Percentiles rank a stretch among this genome's conserved stretches.
phyloP scores from a whole-genome alignment of 2,329 filamentous ascomycete species.

The Arthrobotrys sinensis region DNA sequence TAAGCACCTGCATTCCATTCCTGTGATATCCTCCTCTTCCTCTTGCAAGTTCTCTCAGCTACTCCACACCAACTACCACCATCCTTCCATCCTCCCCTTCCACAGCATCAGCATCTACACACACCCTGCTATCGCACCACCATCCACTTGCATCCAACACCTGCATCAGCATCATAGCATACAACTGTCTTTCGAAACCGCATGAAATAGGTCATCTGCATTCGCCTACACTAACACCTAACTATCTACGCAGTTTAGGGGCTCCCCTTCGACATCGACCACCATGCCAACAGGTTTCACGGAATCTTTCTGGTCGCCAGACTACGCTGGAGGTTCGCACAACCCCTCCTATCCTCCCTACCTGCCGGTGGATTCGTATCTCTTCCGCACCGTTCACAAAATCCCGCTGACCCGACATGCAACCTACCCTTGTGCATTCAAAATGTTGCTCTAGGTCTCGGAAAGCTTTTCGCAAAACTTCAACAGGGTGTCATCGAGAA shows the following conservation, averaged over 20 bases:
- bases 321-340: constrained; percentile 89
- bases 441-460: constrained; percentile 75
- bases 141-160: constrained; percentile 3
- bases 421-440: constrained; percentile 35
- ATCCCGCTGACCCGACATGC: constrained; percentile 37
- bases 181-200: constrained; percentile 25
- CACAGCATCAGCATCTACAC: constrained; percentile 14
- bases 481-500: constrained; percentile 97
- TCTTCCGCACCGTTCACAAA: constrained; percentile 23
- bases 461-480: constrained; percentile 94
- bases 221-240: constrained; percentile 16
- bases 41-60: constrained; percentile 6
- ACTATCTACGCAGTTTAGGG: constrained; percentile 22
- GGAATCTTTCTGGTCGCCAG: constrained; percentile 96
- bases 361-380: constrained; percentile 34
- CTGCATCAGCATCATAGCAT: constrained; percentile 8
- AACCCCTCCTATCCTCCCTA: constrained; percentile 5
- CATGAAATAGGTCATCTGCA: constrained; percentile 40
- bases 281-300: constrained; percentile 77
- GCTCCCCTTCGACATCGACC: constrained; percentile 21
- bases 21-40: constrained; percentile 26
- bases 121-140: neutral
- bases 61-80: constrained; percentile 24
- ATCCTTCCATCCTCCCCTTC: constrained; percentile 16
- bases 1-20: constrained; percentile 28